These are phyloP conservation scores for Alternaria panax DNA, from an alignment of 2,329 filamentous ascomycete genomes.

Conservation along the genomic window DNA sequence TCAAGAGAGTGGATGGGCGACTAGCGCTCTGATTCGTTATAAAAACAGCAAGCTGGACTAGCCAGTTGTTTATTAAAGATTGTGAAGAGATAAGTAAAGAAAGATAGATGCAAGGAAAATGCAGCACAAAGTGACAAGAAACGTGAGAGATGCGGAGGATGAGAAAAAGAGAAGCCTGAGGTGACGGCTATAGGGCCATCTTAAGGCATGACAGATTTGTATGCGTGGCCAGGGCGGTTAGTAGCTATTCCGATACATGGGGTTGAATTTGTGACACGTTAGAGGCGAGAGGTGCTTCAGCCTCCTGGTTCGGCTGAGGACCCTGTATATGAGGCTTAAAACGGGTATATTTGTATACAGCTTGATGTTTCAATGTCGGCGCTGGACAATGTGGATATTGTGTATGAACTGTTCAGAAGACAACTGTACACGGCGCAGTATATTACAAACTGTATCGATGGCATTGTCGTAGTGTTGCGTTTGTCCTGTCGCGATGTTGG, in stretches of 20 bases:
- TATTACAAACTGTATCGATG: not conserved
- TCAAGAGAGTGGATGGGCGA: constrained; percentile 43
- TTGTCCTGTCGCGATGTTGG: constrained; percentile 8
- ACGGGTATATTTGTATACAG: not conserved
- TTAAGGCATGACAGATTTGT: constrained; percentile 50
- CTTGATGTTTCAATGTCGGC: not conserved
- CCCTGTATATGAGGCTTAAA: constrained; percentile 29
- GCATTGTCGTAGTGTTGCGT: not conserved
- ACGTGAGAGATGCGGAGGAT: constrained; percentile 39
- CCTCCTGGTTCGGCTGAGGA: constrained; percentile 33
- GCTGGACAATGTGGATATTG: not conserved
- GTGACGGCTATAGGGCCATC: constrained; percentile 39
- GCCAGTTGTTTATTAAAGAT: constrained; percentile 47
- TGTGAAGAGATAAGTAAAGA: constrained; percentile 37
- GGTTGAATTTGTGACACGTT: constrained; percentile 45
- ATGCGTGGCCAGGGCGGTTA: constrained; percentile 38
- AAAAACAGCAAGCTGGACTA: constrained; percentile 41
- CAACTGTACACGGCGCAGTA: not conserved
- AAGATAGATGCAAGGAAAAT: constrained; percentile 43
- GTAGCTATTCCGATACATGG: constrained; percentile 42
- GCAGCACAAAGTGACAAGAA: constrained; percentile 30
- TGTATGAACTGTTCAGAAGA: not conserved
- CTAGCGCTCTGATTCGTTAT: constrained; percentile 44
- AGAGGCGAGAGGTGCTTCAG: constrained; percentile 50
- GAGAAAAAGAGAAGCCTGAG: constrained; percentile 43